These are phyloP conservation scores for Xylaria sp. DNA, from an alignment of 2,329 filamentous ascomycete species.

Conservation along the genomic window DNA sequence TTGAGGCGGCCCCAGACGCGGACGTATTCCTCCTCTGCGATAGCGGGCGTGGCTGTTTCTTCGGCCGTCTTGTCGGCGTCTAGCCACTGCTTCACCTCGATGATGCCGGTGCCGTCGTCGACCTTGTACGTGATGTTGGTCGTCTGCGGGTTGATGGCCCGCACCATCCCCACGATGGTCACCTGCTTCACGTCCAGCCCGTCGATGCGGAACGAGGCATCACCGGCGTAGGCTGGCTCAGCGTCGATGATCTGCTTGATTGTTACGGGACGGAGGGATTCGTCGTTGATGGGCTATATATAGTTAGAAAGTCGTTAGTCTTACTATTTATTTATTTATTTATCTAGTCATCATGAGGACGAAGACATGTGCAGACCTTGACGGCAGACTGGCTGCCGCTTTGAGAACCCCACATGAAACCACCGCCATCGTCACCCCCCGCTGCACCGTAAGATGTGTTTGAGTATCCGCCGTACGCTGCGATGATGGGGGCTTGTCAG, in stretches of 20 bases:
- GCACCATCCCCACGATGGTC: constrained; percentile 90
- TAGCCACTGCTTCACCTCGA: constrained; percentile 91
- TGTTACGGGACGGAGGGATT: constrained; percentile 91
- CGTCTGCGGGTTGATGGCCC: constrained; percentile 83
- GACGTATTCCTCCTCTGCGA: constrained; percentile 80
- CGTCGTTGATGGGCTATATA: constrained; percentile 74
- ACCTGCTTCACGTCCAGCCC: constrained; percentile 77
- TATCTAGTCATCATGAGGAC: too few species aligned
- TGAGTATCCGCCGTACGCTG: constrained; percentile 62
- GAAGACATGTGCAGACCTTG: constrained; percentile 41
- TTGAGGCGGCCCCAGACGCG: constrained; percentile 88
- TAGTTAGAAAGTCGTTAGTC: constrained; percentile 6
- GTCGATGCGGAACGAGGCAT: constrained; percentile 85
- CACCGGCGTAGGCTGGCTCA: constrained; percentile 70
- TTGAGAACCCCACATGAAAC: constrained; percentile 71
- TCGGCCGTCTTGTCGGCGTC: constrained; percentile 65
- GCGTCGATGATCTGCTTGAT: constrained; percentile 94
- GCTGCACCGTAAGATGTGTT: constrained; percentile 61
- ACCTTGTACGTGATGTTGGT: constrained; percentile 94
- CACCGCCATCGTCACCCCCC: constrained; percentile 69
- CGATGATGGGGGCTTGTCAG: constrained; percentile 34
- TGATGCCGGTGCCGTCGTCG: constrained; percentile 91
- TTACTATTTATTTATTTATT: not conserved
- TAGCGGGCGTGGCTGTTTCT: constrained; percentile 58
- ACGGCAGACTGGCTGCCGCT: constrained; percentile 61